Base-by-base conservation (phyloP, 139 green algal genomes). In the Zygnema circumcarinatum region DNA sequence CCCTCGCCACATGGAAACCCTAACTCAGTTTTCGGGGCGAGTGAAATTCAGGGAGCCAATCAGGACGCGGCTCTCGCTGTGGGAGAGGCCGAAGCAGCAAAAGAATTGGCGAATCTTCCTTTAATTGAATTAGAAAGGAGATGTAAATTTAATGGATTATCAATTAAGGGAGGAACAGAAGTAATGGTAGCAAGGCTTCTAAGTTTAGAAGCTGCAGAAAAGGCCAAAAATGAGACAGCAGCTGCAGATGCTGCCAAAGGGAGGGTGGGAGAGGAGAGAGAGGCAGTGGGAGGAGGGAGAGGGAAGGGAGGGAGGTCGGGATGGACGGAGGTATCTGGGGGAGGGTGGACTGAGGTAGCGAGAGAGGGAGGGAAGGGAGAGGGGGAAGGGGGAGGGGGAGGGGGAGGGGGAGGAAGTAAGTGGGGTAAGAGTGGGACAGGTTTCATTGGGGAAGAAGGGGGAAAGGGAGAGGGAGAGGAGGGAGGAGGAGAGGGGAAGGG, bases 151-250 rank as follows among this genome's bases (percentile, higher is more conserved):
- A 91, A 86, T 41, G 87, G 87, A 32, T 41, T 91, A 76, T 91
- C 87, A n/a, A 67, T 42, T 53, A 36, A 22, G 32, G 81, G 87
- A 2, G 67, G 67, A n/a, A 22, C 22, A 25, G 38, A 21, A 25
- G 82, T 90, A 39, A 90, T 90, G 85, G 85, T 88, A 22, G 75
- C 79, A n/a, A 67, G 85, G 0, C 62, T 90, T 67, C 85, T 90
- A 7, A 83, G n/a, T 1, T 21, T 90, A 7, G 85, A 86, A 38
- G 85, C 69, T 16, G 75, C 74, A 35, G 84, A 89, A 33, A 31
- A 85, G 38, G 76, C 52, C 1, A 89, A 89, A 33, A 81, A 33
- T 11, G 75, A 35, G 20, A 62, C 47, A 2, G 84, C 38, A 39
- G 74, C 53, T 35, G 84, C 72, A 52, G 84, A 38, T 25, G 79